phyloP scores from a whole-genome alignment of 2,329 filamentous ascomycete genomes.

The Penicillium sp. region DNA sequence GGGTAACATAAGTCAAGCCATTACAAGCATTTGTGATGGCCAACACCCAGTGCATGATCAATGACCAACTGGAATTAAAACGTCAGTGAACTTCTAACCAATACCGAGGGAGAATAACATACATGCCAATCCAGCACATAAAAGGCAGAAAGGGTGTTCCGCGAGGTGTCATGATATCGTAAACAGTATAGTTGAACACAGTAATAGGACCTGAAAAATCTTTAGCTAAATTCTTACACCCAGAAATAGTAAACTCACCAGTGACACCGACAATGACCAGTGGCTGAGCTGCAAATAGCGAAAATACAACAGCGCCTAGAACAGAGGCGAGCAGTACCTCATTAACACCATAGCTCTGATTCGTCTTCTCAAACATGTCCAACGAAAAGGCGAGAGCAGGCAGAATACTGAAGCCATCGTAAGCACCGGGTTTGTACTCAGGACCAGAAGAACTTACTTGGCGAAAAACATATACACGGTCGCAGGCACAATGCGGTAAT shows the following conservation, averaged over 20 bases:
- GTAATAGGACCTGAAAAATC: constrained; percentile 65
- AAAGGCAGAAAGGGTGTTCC: constrained; percentile 80
- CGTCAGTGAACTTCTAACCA: constrained; percentile 12
- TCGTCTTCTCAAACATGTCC: constrained; percentile 87
- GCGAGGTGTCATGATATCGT: constrained; percentile 73
- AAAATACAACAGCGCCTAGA: constrained; percentile 73
- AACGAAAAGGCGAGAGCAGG: constrained; percentile 83
- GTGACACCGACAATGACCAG: constrained; percentile 88
- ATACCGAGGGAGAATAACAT: constrained; percentile 26
- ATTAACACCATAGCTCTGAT: constrained; percentile 80
- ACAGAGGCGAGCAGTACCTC: constrained; percentile 85
- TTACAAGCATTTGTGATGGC: constrained; percentile 84
- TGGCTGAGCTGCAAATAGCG: constrained; percentile 72
- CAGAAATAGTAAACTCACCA: constrained; percentile 40
- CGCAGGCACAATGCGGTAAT: constrained; percentile 80
- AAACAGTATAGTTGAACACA: constrained; percentile 90
- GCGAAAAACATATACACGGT: constrained; percentile 95
- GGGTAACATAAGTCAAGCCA: constrained; percentile 78
- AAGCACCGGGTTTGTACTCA: constrained; percentile 2
- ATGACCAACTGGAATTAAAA: constrained; percentile 59
- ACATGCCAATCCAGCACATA: constrained; percentile 86
- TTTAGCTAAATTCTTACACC: constrained; percentile 8
- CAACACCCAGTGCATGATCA: constrained; percentile 77
- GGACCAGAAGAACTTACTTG: constrained; percentile 54
- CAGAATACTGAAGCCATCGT: constrained; percentile 57